Evolutionary conservation across 2,329 filamentous ascomycete species (phyloP), one percentile per base, ranked within the genome.

Genomic region (Cercospora beticola): DNA sequence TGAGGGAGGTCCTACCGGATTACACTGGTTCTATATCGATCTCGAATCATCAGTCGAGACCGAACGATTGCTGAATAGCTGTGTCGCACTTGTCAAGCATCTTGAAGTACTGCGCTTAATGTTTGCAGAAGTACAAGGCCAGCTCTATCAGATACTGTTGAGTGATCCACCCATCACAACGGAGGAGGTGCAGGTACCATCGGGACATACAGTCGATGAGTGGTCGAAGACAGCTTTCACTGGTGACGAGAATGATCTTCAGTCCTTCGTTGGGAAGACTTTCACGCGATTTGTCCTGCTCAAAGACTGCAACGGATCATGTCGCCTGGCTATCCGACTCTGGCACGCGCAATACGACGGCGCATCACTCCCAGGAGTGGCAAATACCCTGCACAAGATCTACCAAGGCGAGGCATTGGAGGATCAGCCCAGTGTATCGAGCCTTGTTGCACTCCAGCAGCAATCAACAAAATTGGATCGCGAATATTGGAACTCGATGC

Each of bases 321-420:
- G 40, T 36, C 58, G 58, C 10, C 58, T 61, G 14, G 67, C 76
- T 6, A 66, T 79, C 21, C 73, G 78, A 5, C 54, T 79, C 3
- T 78, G 77, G 40, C 78, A 79, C 62, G 77, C 76, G 4, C 78
- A 79, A 62, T 79, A 79, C 57, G 78, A 79, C 80, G 81, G 46
- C 87, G 83, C 72, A 83, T 87, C 69, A 84, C 43, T 73, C 14
- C 72, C 72, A 0, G 86, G 64, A 86, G 89, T 91, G 0, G 79
- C 91, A 1, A 81, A 87, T 30, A 80, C 85, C 16, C 79, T 91
- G 1, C 74, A 82, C 10, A 81, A 83, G 0, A 81, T 86, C 5
- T 79, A 79, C 67, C n/a, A 56, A n/a, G 65, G 65, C 14, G 21
- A 18, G n/a, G 7, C 9, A 5, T 12, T 64, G 18, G 28, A 30